A percentile compares a stretch with the other conserved stretches of the same genome.
These are phyloP conservation scores for Nicotiana undulata DNA, from an alignment of 257 asterid genomes.

Conservation along the genomic window DNA sequence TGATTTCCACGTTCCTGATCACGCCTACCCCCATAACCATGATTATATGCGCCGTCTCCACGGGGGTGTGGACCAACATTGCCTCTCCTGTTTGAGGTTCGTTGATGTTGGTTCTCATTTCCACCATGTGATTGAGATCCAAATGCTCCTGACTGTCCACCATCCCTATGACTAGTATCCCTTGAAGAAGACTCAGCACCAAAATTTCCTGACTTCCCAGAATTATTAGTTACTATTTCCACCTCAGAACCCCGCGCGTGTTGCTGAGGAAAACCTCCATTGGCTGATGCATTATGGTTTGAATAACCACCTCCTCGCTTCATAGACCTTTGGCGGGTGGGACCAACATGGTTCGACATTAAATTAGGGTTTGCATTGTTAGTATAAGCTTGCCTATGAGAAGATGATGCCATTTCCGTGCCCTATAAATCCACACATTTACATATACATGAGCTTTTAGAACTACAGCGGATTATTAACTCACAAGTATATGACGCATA, in stretches of 20 bases:
- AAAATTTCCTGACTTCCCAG: slow-evolving; percentile 28
- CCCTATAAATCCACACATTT: slow-evolving; percentile 19
- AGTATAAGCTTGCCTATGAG: slow-evolving; percentile 29
- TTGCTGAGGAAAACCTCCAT: slow-evolving; percentile 32
- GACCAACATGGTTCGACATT: slow-evolving; percentile 26
- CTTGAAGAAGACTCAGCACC: slow-evolving; percentile 27
- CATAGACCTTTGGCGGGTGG: slow-evolving; percentile 43
- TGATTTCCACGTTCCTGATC: slow-evolving; percentile 57
- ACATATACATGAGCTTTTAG: too few relatives aligned
- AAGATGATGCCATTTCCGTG: slow-evolving; percentile 23
- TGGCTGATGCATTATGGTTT: slow-evolving; percentile 23
- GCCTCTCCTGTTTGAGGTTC: slow-evolving; percentile 50
- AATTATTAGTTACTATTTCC: slow-evolving; percentile 21
- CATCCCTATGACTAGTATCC: slow-evolving; percentile 35
- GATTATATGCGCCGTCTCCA: slow-evolving; percentile 53
- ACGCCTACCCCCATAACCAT: slow-evolving; percentile 46
- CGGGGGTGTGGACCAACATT: slow-evolving; percentile 42
- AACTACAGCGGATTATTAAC: too few relatives aligned
- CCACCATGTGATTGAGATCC: slow-evolving; percentile 33
- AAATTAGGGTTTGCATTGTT: slow-evolving; percentile 26
- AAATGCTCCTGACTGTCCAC: slow-evolving; percentile 41
- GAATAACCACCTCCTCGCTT: slow-evolving; percentile 35
- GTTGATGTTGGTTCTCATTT: slow-evolving; percentile 45
- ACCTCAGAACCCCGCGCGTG: slow-evolving; percentile 25
- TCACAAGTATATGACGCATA: neutral